Percentiles rank a stretch among this genome's conserved stretches.
These are phyloP conservation scores for Annona squamosa DNA, from an alignment of 164 flowering plant genomes.

Conservation along the genomic window DNA sequence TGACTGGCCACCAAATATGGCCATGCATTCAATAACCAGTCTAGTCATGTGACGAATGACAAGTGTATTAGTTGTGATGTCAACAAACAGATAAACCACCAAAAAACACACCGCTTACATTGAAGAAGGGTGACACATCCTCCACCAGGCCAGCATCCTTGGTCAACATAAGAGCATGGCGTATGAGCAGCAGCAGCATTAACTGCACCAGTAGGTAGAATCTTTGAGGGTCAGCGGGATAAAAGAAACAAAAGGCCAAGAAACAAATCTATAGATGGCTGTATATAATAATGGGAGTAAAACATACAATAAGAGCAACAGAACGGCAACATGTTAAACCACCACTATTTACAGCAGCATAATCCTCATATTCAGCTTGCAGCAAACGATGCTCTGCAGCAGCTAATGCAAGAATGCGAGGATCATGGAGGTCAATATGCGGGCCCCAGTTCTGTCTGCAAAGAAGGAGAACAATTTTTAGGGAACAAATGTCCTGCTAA, in stretches of 20 bases:
- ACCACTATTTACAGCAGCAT: conserved; percentile 40
- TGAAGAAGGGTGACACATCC: conserved; percentile 37
- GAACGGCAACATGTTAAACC: conserved; percentile 48
- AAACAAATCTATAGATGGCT: not conserved
- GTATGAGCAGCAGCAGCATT: conserved; percentile 51
- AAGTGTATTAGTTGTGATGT: too few species aligned
- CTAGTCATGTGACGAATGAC: too few species aligned
- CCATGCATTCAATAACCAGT: too few species aligned
- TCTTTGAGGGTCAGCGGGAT: conserved; percentile 5
- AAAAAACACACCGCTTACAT: conserved; percentile 28
- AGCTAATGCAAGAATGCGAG: conserved; percentile 50
- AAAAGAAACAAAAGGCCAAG: not conserved
- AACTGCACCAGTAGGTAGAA: conserved; percentile 28
- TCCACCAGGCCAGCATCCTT: conserved; percentile 40
- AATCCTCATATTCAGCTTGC: conserved; percentile 55
- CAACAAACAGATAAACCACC: too few species aligned
- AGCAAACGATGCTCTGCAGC: conserved; percentile 52
- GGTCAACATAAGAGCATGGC: conserved; percentile 44
- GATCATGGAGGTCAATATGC: conserved; percentile 42
- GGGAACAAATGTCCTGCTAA: not conserved
- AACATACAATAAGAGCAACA: conserved; percentile 44
- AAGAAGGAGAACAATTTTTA: not conserved
- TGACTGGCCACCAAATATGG: too few species aligned
- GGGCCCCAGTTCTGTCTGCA: conserved; percentile 57
- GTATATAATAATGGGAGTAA: not conserved